Percentiles rank a stretch among this genome's conserved stretches.
These are phyloP conservation scores for Cladosporium sp. DNA, from an alignment of 2,329 filamentous ascomycete species.

Conservation along the genomic window DNA sequence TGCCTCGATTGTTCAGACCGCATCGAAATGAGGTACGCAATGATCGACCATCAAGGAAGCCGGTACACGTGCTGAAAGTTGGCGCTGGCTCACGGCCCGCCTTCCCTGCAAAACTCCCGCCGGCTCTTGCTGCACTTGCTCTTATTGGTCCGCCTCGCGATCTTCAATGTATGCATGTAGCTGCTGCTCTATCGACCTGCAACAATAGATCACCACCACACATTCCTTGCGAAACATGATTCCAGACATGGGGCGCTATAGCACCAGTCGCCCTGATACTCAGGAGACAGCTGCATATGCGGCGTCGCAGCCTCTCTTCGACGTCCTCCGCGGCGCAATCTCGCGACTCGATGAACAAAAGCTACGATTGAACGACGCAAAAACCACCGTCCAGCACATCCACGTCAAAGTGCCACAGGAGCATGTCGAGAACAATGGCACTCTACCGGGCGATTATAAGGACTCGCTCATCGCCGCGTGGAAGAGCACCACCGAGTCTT, in stretches of 20 bases:
- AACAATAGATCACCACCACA: background rate
- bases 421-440: constrained; percentile 15
- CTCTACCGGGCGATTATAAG: constrained; percentile 22
- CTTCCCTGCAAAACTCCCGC: too few species aligned
- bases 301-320: constrained; percentile 29
- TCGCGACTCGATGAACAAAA: constrained; percentile 19
- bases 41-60: too few species aligned
- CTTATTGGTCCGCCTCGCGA: background rate
- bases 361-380: constrained; percentile 21
- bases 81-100: too few species aligned
- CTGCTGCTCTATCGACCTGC: background rate
- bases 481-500: constrained; percentile 24
- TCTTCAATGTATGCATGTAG: too few species aligned
- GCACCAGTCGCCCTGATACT: constrained; percentile 9
- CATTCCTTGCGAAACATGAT: background rate
- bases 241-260: constrained; percentile 3
- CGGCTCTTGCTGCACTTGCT: background rate
- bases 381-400: constrained; percentile 25
- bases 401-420: constrained; percentile 26
- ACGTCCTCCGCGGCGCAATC: constrained; percentile 23
- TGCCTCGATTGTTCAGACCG: too few species aligned
- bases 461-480: constrained; percentile 27
- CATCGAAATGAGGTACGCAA: too few species aligned
- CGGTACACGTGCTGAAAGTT: too few species aligned
- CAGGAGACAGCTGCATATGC: constrained; percentile 24